phyloP scores from a whole-genome alignment of 352 stramenopile genomes.

The Pythium aquatile region DNA sequence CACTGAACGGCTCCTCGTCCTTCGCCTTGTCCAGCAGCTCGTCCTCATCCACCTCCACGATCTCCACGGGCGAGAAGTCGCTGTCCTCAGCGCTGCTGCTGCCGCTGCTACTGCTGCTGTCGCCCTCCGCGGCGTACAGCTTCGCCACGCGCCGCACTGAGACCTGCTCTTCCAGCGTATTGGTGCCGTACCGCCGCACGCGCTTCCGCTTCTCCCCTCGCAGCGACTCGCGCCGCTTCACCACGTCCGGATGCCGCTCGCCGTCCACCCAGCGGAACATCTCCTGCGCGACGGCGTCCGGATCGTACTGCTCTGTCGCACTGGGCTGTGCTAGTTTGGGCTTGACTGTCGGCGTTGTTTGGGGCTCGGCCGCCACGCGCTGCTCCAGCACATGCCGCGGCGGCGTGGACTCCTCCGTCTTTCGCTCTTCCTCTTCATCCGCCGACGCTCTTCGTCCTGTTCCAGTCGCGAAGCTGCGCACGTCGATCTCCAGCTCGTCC shows the following conservation, averaged over 20 bases:
- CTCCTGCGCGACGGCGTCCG: slow-evolving; percentile 31
- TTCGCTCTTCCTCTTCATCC: slow-evolving; percentile 35
- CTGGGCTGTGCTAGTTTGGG: not conserved
- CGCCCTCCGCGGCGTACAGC: slow-evolving; percentile 39
- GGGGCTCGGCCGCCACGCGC: slow-evolving; percentile 6
- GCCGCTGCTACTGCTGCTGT: slow-evolving; percentile 33
- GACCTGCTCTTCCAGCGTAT: slow-evolving; percentile 40
- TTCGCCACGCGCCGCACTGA: slow-evolving; percentile 37
- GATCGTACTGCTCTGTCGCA: slow-evolving; percentile 4
- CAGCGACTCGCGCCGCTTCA: slow-evolving; percentile 56
- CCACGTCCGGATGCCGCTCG: slow-evolving; percentile 49
- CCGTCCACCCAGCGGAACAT: slow-evolving; percentile 63
- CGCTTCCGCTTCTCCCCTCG: slow-evolving; percentile 35
- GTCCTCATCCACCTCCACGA: slow-evolving; percentile 7
- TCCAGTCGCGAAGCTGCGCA: slow-evolving; percentile 11
- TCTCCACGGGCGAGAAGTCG: slow-evolving; percentile 19
- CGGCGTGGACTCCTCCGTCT: slow-evolving; percentile 56
- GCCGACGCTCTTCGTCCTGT: not conserved
- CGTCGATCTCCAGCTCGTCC: slow-evolving; percentile 46
- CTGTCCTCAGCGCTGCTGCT: slow-evolving; percentile 19
- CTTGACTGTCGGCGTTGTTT: not conserved
- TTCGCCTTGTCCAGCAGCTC: slow-evolving; percentile 11
- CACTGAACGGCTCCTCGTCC: slow-evolving; percentile 20
- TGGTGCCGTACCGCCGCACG: slow-evolving; percentile 34
- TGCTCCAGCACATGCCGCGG: slow-evolving; percentile 26